Evolutionary conservation across 1,139 yeast genomes (phyloP).

Genomic region (Hanseniaspora gamundiae): DNA sequence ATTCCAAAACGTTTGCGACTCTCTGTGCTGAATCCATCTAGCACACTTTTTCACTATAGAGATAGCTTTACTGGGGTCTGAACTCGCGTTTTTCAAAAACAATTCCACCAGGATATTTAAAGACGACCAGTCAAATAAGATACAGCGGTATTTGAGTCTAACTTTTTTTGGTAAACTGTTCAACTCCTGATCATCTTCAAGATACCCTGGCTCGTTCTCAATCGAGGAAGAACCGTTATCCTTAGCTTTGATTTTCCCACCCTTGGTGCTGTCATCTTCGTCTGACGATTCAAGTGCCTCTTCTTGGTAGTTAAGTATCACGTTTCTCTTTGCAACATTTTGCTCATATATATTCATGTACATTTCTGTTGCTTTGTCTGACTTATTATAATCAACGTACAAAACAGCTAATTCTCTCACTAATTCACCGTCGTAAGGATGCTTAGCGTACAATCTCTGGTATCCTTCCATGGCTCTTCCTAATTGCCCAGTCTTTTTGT

Average conservation of each 20-base stretch:
- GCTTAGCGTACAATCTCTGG: constrained; percentile 44
- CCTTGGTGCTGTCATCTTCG: constrained; percentile 13
- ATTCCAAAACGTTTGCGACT: constrained; percentile 63
- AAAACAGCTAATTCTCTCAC: constrained; percentile 66
- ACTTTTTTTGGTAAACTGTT: constrained; percentile 16
- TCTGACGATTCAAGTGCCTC: constrained; percentile 24
- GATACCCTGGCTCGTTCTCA: constrained; percentile 15
- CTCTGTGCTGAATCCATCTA: constrained; percentile 72
- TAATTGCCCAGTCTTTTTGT: constrained; percentile 49
- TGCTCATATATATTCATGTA: constrained; percentile 56
- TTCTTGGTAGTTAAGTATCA: constrained; percentile 21
- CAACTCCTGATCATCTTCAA: constrained; percentile 19
- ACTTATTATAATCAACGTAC: constrained; percentile 62
- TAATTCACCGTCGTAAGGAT: constrained; percentile 52
- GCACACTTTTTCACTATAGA: constrained; percentile 57
- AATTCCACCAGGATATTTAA: constrained; percentile 74
- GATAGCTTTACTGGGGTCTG: constrained; percentile 51
- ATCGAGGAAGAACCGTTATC: constrained; percentile 8
- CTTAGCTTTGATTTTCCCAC: constrained; percentile 9
- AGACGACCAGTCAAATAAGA: constrained; percentile 76
- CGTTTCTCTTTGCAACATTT: constrained; percentile 29
- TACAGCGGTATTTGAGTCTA: constrained; percentile 22
- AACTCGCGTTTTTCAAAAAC: constrained; percentile 44
- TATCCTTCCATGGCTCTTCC: constrained; percentile 70
- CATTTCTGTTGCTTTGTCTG: constrained; percentile 69